Evolutionary conservation across 2,329 filamentous ascomycete species (phyloP).

Genomic region (Pleurostoma richardsiae): DNA sequence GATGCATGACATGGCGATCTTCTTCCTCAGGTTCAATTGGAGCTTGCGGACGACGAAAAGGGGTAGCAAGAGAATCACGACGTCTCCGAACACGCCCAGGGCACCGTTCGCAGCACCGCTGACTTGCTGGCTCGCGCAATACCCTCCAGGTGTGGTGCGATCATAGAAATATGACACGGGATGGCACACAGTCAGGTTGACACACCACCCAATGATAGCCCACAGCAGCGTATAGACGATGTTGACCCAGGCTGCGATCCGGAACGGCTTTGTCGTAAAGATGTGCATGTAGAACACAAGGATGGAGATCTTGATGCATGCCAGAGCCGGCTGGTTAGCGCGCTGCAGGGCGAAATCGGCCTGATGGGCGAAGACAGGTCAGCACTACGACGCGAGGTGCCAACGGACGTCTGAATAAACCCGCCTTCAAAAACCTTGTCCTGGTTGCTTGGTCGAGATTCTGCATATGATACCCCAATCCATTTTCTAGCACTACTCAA

Average conservation of each 20-base stretch:
- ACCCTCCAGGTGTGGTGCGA: slow-evolving; percentile 7
- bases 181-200: slow-evolving; percentile 12
- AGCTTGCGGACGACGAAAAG: slow-evolving; percentile 2
- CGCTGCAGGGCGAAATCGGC: slow-evolving; percentile 10
- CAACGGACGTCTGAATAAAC: background rate
- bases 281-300: slow-evolving; percentile 15
- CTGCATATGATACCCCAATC: background rate
- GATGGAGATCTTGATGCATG: slow-evolving; percentile 13
- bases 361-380: slow-evolving; percentile 2
- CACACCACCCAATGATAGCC: slow-evolving; percentile 9
- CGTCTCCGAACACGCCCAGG: slow-evolving; percentile 4
- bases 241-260: slow-evolving; percentile 7
- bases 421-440: background rate
- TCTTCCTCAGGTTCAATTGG: slow-evolving; percentile 6
- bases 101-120: slow-evolving; percentile 10
- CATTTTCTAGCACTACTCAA: background rate
- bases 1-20: slow-evolving; percentile 6
- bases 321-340: slow-evolving; percentile 9
- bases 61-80: slow-evolving; percentile 1
- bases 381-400: background rate
- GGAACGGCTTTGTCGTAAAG: slow-evolving; percentile 9
- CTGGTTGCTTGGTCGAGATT: background rate
- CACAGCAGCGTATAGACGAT: slow-evolving; percentile 12
- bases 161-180: slow-evolving; percentile 13
- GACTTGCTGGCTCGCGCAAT: slow-evolving; percentile 10